Conservation (phyloP, 345 rosid genomes). For the Hibiscus tridactylites region DNA sequence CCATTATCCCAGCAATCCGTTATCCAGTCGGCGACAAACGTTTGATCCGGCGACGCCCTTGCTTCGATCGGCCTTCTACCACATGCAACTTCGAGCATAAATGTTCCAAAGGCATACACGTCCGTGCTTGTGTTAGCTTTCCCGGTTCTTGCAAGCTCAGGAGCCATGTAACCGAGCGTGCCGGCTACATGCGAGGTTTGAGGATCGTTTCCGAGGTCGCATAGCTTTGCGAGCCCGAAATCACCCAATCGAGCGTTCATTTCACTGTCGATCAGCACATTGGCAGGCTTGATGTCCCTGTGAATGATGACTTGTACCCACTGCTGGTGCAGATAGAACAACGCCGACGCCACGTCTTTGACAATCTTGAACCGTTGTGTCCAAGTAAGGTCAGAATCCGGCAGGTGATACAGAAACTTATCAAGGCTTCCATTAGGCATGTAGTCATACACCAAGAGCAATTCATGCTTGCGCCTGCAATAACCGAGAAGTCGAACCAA, state of each 20-base stretch:
- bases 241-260: not conserved
- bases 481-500: not conserved
- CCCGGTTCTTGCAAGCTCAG: not conserved
- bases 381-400: not conserved
- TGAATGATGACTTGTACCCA: not conserved
- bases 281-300: not conserved
- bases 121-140: not conserved
- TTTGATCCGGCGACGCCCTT: conserved; percentile 4
- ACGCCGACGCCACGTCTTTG: not conserved
- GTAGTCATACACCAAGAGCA: not conserved
- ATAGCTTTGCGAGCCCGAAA: not conserved
- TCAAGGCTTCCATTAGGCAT: not conserved
- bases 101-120: not conserved
- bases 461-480: not conserved
- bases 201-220: not conserved
- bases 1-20: conserved; percentile 20
- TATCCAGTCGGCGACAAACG: conserved; percentile 30
- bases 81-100: not conserved
- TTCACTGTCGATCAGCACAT: not conserved
- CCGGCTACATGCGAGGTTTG: not conserved
- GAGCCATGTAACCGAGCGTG: not conserved
- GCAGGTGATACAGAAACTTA: not conserved
- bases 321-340: not conserved
- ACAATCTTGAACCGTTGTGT: not conserved
- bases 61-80: not conserved